Conservation (phyloP, 2,329 filamentous ascomycete genomes). For the Botrytis squamosa region DNA sequence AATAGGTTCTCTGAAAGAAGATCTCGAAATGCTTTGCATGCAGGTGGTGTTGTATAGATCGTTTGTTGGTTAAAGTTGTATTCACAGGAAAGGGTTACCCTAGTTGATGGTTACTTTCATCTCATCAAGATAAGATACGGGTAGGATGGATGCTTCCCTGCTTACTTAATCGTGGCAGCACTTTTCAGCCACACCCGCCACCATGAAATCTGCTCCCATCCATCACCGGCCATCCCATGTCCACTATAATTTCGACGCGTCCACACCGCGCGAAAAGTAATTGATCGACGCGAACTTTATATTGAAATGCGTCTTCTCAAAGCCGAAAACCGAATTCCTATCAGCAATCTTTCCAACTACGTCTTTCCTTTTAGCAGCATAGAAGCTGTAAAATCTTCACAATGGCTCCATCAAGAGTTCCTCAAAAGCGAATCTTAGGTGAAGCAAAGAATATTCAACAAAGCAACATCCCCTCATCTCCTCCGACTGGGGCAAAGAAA, state of each 20-base stretch:
- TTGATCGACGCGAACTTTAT: conserved; percentile 15
- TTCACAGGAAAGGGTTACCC: neutral
- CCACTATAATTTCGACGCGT: conserved; percentile 25
- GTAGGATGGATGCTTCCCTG: neutral
- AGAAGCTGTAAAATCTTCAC: conserved; percentile 21
- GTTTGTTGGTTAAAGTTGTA: neutral
- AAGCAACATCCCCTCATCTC: conserved; percentile 50
- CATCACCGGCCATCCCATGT: neutral
- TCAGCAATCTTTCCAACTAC: neutral
- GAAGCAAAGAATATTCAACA: conserved; percentile 64
- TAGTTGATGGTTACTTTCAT: neutral
- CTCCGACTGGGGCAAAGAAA: conserved; percentile 62
- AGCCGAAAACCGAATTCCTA: neutral
- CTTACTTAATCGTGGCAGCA: neutral
- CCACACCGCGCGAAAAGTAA: conserved; percentile 13
- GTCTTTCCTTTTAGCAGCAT: neutral
- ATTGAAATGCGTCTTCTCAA: conserved; percentile 6
- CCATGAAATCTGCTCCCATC: neutral
- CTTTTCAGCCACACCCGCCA: neutral
- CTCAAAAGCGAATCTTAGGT: conserved; percentile 71
- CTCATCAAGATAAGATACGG: neutral
- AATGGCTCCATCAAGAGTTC: conserved; percentile 47
- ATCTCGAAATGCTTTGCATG: neutral
- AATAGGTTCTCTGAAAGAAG: neutral
- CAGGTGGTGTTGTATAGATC: neutral